A percentile compares a stretch with the other conserved stretches of the same genome.
Evolutionary conservation across 2,329 filamentous ascomycete species (phyloP).

Genomic region (Eurotiales sp.): DNA sequence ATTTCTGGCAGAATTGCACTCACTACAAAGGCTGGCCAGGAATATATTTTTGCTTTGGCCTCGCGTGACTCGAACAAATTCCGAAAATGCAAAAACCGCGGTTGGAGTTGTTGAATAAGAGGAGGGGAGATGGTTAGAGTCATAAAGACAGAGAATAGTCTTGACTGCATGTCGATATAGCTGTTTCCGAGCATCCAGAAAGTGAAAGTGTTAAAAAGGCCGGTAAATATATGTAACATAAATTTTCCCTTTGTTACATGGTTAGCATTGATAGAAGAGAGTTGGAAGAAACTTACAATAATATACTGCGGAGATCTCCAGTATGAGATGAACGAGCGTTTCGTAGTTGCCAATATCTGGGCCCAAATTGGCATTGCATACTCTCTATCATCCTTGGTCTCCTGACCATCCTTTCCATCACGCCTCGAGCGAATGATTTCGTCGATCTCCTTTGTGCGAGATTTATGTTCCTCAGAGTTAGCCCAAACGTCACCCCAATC

Average conservation of each 20-base stretch:
- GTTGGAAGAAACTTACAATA: slow-evolving; percentile 27
- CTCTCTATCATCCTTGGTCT: slow-evolving; percentile 53
- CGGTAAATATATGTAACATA: slow-evolving; percentile 59
- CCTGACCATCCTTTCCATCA: slow-evolving; percentile 32
- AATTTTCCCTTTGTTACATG: slow-evolving; percentile 52
- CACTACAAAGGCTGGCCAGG: slow-evolving; percentile 67
- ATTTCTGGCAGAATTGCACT: slow-evolving; percentile 65
- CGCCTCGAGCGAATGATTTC: slow-evolving; percentile 49
- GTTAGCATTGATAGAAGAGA: not conserved
- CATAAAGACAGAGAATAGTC: slow-evolving; percentile 74
- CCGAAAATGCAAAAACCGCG: slow-evolving; percentile 63
- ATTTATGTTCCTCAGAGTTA: slow-evolving; percentile 47
- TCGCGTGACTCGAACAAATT: slow-evolving; percentile 69
- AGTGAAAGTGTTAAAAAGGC: slow-evolving; percentile 67
- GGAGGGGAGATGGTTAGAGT: slow-evolving; percentile 70
- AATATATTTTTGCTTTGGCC: slow-evolving; percentile 74
- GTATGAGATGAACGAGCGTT: slow-evolving; percentile 59
- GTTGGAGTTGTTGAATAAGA: slow-evolving; percentile 73
- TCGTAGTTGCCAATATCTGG: slow-evolving; percentile 54
- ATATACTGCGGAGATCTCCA: slow-evolving; percentile 64
- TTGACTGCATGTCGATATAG: slow-evolving; percentile 62
- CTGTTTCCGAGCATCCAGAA: slow-evolving; percentile 61
- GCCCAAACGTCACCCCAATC: slow-evolving; percentile 64
- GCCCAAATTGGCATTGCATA: slow-evolving; percentile 58
- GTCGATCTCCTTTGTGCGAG: slow-evolving; percentile 50